phyloP scores from a whole-genome alignment of 2,329 filamentous ascomycete genomes.

The Sodiomyces alkalinus region DNA sequence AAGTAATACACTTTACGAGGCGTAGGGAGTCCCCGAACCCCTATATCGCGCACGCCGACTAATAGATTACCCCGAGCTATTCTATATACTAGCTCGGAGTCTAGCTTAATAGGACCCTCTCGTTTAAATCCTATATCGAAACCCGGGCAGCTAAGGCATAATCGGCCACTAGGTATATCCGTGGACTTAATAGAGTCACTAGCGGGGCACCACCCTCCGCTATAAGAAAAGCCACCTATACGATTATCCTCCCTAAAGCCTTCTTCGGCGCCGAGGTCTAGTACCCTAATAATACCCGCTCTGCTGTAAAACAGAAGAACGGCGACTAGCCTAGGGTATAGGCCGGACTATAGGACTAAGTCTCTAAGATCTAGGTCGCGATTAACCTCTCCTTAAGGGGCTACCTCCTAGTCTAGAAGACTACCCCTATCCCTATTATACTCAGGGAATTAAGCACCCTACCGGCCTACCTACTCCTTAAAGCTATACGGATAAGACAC shows the following conservation, averaged over 20 bases:
- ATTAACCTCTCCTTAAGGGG: slow-evolving; percentile 2
- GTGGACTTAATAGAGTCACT: slow-evolving; percentile 4
- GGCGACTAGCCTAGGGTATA: background rate
- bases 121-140: slow-evolving; percentile 7
- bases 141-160: slow-evolving; percentile 7
- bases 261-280: slow-evolving; percentile 4
- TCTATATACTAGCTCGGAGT: slow-evolving; percentile 10
- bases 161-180: slow-evolving; percentile 4
- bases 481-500: slow-evolving; percentile 4
- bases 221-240: slow-evolving; percentile 1
- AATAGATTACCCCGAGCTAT: slow-evolving; percentile 1
- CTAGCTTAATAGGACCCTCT: slow-evolving; percentile 8
- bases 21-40: slow-evolving; percentile 1
- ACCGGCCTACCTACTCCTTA: slow-evolving; percentile 4
- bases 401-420: slow-evolving; percentile 5
- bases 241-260: slow-evolving; percentile 4
- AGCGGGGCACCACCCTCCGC: slow-evolving; percentile 3
- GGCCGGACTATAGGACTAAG: background rate
- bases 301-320: background rate
- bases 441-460: slow-evolving; percentile 5
- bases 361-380: slow-evolving; percentile 3
- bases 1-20: slow-evolving; percentile 10
- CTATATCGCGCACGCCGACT: slow-evolving; percentile 2
- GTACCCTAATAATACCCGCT: slow-evolving; percentile 1
- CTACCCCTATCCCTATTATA: slow-evolving; percentile 4